phyloP scores from a whole-genome alignment of 208 protist species.

The Crithidia acanthocephali region DNA sequence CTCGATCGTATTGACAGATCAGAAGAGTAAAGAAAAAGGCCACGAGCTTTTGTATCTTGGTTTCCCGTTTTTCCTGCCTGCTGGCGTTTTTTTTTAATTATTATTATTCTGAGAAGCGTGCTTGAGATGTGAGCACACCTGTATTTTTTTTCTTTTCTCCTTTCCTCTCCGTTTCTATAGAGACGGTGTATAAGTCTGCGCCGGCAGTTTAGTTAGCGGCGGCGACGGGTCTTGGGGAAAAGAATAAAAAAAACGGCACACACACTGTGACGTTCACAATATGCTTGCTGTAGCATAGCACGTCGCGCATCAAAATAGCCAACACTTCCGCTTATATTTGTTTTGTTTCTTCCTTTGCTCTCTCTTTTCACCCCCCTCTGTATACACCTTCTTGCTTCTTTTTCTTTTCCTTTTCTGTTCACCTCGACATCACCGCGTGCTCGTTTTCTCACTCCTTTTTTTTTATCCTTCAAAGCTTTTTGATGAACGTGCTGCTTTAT shows the following conservation, averaged over 20 bases:
- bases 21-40: not conserved
- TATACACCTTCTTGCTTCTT: conserved; percentile 7
- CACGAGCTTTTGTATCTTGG: not conserved
- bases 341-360: not conserved
- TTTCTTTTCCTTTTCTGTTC: not conserved
- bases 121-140: too few species aligned
- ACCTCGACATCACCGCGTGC: not conserved
- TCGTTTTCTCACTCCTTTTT: not conserved
- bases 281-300: not conserved
- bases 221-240: too few species aligned
- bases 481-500: not conserved
- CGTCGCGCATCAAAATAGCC: not conserved
- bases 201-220: too few species aligned
- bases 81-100: too few species aligned
- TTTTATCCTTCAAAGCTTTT: not conserved
- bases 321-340: not conserved
- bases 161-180: too few species aligned
- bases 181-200: too few species aligned
- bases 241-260: not conserved
- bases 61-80: not conserved
- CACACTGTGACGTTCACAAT: not conserved
- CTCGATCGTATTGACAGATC: not conserved
- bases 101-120: too few species aligned
- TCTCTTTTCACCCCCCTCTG: not conserved
- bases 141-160: too few species aligned